These are phyloP conservation scores for Pterulicium gracile DNA, from an alignment of 1,284 basidiomycete genomes.

Conservation along the genomic window DNA sequence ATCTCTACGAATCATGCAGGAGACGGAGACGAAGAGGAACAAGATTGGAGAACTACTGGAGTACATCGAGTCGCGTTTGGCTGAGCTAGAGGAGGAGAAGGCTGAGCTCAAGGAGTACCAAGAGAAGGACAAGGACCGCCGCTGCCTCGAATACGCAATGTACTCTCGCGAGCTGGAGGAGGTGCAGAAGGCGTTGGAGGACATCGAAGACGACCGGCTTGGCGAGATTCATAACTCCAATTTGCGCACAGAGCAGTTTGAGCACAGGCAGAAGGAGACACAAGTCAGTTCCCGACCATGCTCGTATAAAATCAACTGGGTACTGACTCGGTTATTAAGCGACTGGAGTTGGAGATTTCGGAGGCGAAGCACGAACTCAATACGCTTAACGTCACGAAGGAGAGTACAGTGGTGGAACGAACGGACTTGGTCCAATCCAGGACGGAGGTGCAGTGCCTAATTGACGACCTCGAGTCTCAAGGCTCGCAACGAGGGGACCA, in stretches of 20 bases:
- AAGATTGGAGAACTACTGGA: slow-evolving; percentile 89
- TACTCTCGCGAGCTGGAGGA: slow-evolving; percentile 89
- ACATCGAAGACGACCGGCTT: slow-evolving; percentile 74
- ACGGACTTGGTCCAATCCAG: slow-evolving; percentile 69
- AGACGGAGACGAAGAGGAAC: slow-evolving; percentile 85
- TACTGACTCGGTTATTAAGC: too few relatives aligned
- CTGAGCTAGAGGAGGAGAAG: slow-evolving; percentile 94
- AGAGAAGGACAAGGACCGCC: slow-evolving; percentile 87
- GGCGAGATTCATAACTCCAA: slow-evolving; percentile 82
- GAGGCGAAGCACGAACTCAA: slow-evolving; percentile 63
- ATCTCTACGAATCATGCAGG: slow-evolving; percentile 91
- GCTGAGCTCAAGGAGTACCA: slow-evolving; percentile 96
- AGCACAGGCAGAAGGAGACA: slow-evolving; percentile 74
- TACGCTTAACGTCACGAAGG: slow-evolving; percentile 56
- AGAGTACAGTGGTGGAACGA: slow-evolving; percentile 67
- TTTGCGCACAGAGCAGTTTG: slow-evolving; percentile 70
- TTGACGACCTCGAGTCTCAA: slow-evolving; percentile 69
- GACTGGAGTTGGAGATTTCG: slow-evolving; percentile 65
- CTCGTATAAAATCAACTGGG: too few relatives aligned
- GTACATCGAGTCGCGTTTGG: slow-evolving; percentile 84
- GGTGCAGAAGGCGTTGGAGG: slow-evolving; percentile 73
- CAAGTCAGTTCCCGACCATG: slow-evolving; percentile 63
- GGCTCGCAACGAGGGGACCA: slow-evolving; percentile 49
- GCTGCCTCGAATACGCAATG: slow-evolving; percentile 92
- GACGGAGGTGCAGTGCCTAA: slow-evolving; percentile 77